Conservation (phyloP, 495 filamentous ascomycete species). For the Lophiotrema nucula region DNA sequence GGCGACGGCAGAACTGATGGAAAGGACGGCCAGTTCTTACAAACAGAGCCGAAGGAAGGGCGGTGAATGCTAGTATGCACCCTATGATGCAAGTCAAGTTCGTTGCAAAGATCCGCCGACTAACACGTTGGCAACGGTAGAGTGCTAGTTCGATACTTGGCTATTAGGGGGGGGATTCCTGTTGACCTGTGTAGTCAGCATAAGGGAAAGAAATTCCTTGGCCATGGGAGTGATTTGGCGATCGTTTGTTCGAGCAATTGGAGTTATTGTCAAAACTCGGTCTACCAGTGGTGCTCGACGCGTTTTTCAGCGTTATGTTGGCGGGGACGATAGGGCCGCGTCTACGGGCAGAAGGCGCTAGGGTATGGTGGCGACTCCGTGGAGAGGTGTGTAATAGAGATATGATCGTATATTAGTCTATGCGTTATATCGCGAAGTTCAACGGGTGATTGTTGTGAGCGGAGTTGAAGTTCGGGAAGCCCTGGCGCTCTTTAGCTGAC, state of each 20-base stretch:
- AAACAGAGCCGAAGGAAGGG: background rate
- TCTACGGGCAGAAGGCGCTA: no score
- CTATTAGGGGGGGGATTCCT: background rate
- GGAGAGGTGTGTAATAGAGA: no score
- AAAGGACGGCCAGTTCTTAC: background rate
- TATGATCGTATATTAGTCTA: background rate
- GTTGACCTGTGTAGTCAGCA: background rate
- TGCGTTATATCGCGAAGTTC: background rate
- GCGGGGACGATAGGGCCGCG: background rate
- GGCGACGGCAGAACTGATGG: background rate
- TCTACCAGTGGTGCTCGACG: background rate
- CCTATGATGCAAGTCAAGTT: background rate
- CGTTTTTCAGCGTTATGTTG: background rate
- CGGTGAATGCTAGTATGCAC: background rate
- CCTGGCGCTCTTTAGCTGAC: background rate
- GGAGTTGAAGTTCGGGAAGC: background rate
- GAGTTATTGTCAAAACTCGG: background rate
- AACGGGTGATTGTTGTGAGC: background rate
- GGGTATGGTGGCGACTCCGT: no score
- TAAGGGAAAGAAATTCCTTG: background rate
- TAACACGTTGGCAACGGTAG: background rate
- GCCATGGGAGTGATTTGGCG: background rate
- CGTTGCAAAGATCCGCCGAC: background rate
- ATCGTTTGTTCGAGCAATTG: background rate
- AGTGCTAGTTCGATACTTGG: background rate